Base-by-base conservation (phyloP, 202 grass and related monocot species). In the Thinopyrum obtusiflorum region DNA sequence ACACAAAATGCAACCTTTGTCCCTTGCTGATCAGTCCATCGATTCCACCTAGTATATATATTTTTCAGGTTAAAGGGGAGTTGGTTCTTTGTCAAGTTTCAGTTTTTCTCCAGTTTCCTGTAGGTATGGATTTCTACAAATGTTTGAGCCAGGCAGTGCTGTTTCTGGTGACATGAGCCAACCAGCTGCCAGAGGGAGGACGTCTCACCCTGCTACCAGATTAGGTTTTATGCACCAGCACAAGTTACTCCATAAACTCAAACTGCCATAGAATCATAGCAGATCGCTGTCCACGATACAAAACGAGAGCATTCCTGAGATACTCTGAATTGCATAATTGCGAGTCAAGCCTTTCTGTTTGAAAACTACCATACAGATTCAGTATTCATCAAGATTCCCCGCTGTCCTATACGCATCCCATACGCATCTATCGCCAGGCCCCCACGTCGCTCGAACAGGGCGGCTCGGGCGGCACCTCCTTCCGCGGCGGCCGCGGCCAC, bases 1-100 rank as follows among this genome's bases (percentile, higher is more conserved):
- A 59, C 11, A 27, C 24, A 47, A 86, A 88, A 83, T 91, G 79
- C 60, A 88, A 91, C 85, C 47, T 79, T 91, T 88, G 73, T 86
- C 79, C 73, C 20, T 3, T 86, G 79, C 61, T 75, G 49, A 61
- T 74, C 28, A 39, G 82, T 69, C 68, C 21, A 51, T 68, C 83
- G 57, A 73, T 67, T 25, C 85, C 55, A 78, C 71, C 79, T 51
- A 62, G 72, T 73, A 60, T 40, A 59, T 67, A 78, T 80, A 5
- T 79, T 80, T 61, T 78, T 82, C 4, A 68, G 26, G 65, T 78
- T 32, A 46, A 71, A 68, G 35, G 28, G 28, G 12, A 51, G 37
- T 60, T 70, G 57, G 59, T 27, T 77, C 82, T 51, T 88, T 88
- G 9, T 83, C 36, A 68, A 32, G 27, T 62, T 64, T 81, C 82